Evolutionary conservation across 2,329 filamentous ascomycete species (phyloP).

Genomic region (Hypoxylon sp.): DNA sequence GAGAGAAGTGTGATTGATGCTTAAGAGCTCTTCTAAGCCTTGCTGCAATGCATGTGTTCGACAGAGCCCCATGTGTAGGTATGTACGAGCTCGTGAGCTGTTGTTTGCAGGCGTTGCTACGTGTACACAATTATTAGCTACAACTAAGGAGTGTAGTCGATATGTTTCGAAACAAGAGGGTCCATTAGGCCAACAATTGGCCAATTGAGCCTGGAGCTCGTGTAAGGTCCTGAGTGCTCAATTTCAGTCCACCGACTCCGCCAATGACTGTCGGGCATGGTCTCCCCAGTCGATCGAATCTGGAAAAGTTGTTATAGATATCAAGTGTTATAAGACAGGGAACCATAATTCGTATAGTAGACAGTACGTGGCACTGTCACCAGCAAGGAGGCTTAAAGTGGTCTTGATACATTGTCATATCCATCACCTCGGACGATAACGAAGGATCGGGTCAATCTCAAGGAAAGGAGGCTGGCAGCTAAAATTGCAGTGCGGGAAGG

Average conservation of each 20-base stretch:
- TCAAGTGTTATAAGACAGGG: constrained; percentile 32
- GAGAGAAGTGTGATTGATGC: constrained; percentile 36
- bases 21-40: constrained; percentile 36
- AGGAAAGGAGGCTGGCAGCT: constrained; percentile 17
- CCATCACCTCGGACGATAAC: constrained; percentile 16
- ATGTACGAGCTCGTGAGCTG: constrained; percentile 26
- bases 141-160: constrained; percentile 19
- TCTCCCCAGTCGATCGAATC: constrained; percentile 33
- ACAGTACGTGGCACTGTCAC: constrained; percentile 3
- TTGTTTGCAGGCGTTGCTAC: constrained; percentile 32
- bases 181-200: constrained; percentile 22
- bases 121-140: constrained; percentile 22
- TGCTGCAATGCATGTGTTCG: constrained; percentile 40
- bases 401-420: constrained; percentile 16
- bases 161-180: constrained; percentile 40
- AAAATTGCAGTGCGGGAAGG: constrained; percentile 30
- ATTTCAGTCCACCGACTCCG: constrained; percentile 19
- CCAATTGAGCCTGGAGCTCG: constrained; percentile 29
- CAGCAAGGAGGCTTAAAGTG: constrained; percentile 32
- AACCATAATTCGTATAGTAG: constrained; percentile 5
- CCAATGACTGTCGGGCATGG: constrained; percentile 15
- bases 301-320: constrained; percentile 35
- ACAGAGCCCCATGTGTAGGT: constrained; percentile 32
- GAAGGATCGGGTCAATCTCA: constrained; percentile 14
- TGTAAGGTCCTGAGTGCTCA: constrained; percentile 31